Evolutionary conservation across 192 early-diverging fungal genomes (phyloP).

Genomic region (Lobosporangium transversale): DNA sequence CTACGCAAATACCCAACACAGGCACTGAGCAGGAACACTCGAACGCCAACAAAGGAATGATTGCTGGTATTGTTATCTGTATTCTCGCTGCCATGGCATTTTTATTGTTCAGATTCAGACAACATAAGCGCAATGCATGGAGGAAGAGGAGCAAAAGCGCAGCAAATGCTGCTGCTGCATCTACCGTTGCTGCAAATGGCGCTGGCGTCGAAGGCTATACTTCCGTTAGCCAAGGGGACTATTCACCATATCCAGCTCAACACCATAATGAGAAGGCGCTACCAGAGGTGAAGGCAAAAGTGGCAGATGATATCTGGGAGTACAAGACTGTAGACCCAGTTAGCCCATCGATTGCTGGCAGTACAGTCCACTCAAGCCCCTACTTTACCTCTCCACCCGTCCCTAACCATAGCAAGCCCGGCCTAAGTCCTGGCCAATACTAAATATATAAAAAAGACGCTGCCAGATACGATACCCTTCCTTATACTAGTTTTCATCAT

Average conservation of each 20-base stretch:
- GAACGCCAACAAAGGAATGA: background rate
- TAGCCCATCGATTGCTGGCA: background rate
- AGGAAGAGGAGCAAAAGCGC: background rate
- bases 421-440: too few relatives aligned
- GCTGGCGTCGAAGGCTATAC: too few relatives aligned
- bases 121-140: background rate
- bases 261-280: background rate
- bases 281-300: background rate
- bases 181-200: too few relatives aligned
- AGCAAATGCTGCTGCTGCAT: background rate
- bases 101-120: background rate
- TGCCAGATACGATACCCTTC: too few relatives aligned
- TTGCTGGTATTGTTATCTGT: background rate
- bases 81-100: background rate
- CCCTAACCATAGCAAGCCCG: background rate
- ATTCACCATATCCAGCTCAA: background rate
- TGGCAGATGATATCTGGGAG: background rate
- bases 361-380: background rate
- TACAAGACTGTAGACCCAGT: background rate
- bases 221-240: background rate
- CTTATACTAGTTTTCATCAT: too few relatives aligned
- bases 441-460: too few relatives aligned
- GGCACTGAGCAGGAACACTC: background rate
- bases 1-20: background rate
- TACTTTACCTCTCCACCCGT: background rate